phyloP scores from a whole-genome alignment of 805 yeast genomes.

The Pichia phayaonensis region DNA sequence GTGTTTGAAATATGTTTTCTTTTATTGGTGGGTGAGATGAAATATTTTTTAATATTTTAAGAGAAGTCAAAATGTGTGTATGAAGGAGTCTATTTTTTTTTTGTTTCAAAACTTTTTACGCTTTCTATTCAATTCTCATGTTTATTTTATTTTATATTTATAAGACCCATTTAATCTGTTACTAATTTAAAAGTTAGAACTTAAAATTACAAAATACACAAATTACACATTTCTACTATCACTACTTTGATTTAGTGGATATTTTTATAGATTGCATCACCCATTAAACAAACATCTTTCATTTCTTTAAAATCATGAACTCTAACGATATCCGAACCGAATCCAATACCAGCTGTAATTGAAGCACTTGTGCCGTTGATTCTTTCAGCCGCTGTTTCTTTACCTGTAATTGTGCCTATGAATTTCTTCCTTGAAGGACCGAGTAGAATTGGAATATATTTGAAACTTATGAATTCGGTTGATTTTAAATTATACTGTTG shows the following conservation, averaged over 20 bases:
- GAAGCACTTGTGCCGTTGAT: conserved; percentile 72
- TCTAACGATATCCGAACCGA: conserved; percentile 72
- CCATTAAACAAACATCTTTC: conserved; percentile 45
- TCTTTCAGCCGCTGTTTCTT: conserved; percentile 50
- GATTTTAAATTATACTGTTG: conserved; percentile 16
- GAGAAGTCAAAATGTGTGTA: neutral
- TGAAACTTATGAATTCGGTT: conserved; percentile 34
- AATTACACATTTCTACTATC: too few relatives aligned
- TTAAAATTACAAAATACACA: too few relatives aligned
- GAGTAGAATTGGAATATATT: conserved; percentile 57
- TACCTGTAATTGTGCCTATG: conserved; percentile 66
- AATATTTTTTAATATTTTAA: too few relatives aligned
- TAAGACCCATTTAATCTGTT: neutral
- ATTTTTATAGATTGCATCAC: conserved; percentile 63
- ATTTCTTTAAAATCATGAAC: conserved; percentile 75
- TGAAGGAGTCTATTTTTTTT: neutral
- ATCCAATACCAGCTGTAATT: conserved; percentile 63
- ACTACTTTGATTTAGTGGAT: conserved; percentile 3
- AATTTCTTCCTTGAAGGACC: conserved; percentile 90
- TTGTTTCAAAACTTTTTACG: neutral
- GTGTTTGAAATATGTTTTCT: neutral
- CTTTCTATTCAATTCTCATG: neutral
- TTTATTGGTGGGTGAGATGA: neutral
- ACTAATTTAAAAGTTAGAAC: too few relatives aligned
- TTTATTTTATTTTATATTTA: too few relatives aligned